Evolutionary conservation across 2,329 filamentous ascomycete species (phyloP).

Genomic region (Aspergillus sp.): DNA sequence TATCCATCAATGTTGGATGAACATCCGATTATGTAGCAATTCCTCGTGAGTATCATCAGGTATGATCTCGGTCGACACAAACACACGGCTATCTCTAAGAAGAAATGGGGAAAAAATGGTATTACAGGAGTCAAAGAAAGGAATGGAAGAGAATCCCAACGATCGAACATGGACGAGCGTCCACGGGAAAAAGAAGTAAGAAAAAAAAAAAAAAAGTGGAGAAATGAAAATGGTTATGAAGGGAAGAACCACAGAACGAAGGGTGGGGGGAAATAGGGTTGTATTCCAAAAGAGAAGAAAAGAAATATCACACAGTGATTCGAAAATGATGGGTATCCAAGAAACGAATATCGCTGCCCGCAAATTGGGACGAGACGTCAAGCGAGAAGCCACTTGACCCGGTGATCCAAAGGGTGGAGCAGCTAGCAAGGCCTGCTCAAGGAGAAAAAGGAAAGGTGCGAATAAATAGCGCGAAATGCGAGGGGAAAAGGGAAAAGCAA

Average conservation of each 20-base stretch:
- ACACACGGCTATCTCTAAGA: conserved; percentile 9
- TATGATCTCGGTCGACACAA: conserved; percentile 14
- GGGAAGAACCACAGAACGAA: conserved; percentile 1
- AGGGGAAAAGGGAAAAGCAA: conserved; percentile 10
- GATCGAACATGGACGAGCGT: neutral
- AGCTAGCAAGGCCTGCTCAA: conserved; percentile 20
- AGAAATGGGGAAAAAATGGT: conserved; percentile 9
- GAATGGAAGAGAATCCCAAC: conserved; percentile 8
- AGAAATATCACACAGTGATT: conserved; percentile 26
- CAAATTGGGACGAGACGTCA: conserved; percentile 13
- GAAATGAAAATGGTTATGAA: conserved; percentile 7
- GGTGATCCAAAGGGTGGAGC: conserved; percentile 6
- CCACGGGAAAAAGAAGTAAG: neutral
- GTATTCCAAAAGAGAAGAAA: conserved; percentile 9
- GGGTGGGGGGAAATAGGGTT: neutral
- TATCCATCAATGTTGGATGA: conserved; percentile 7
- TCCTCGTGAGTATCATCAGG: conserved; percentile 26
- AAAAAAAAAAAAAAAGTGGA: conserved; percentile 6
- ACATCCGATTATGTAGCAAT: conserved; percentile 15
- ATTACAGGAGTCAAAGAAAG: conserved; percentile 8
- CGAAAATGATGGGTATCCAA: conserved; percentile 28
- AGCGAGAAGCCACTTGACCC: neutral
- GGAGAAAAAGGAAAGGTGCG: conserved; percentile 15
- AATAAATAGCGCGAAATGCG: conserved; percentile 9
- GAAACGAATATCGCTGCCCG: conserved; percentile 23